Evolutionary conservation across 441 rosid genomes (phyloP), one percentile per base, ranked within the genome.

Genomic region (Euphorbia schlechtendalii): DNA sequence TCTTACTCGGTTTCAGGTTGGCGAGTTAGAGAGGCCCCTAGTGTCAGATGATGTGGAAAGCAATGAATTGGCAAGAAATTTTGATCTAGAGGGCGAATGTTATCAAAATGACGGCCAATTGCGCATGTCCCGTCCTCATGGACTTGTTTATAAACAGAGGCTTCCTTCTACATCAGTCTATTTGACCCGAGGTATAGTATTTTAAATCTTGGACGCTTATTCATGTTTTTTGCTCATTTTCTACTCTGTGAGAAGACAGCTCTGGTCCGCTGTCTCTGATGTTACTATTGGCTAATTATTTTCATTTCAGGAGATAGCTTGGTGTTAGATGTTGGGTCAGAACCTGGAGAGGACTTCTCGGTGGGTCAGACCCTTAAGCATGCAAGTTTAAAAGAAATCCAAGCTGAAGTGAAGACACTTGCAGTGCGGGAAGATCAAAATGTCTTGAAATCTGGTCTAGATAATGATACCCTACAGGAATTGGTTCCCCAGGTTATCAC

Each of bases 1-100:
- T 36, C 9, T 4, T 36, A 36, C 40, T 36, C 40, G 5, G 9
- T 57, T 67, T 70, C 69, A 94, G 98, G 76, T 59, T 40, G 86
- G 74, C 60, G 97, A 88, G 56, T 74, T 86, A 70, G 92, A 87
- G 68, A 78, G 92, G 71, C 96, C 96, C 24, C 89, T 94, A 75
- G 77, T 91, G 38, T 74, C 87, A 9, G 83, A 86, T 74, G 77
- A 69, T 59, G 87, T 46, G 13, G 78, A 76, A 78, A 77, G 73
- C 79, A 77, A 77, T 81, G 90, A 86, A 66, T 69, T 74, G 10
- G 64, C 73, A 18, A 82, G 88, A 70, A 83, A 67, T 67, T 82
- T 74, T 80, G 99, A 87, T 75, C 58, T 83, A 14, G 98, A 91
- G 77, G 90, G 89, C 73, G 83, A 90, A 43, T 84, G 77, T 68